phyloP scores from a whole-genome alignment of 1,284 basidiomycete species.

The Naganishia albida region DNA sequence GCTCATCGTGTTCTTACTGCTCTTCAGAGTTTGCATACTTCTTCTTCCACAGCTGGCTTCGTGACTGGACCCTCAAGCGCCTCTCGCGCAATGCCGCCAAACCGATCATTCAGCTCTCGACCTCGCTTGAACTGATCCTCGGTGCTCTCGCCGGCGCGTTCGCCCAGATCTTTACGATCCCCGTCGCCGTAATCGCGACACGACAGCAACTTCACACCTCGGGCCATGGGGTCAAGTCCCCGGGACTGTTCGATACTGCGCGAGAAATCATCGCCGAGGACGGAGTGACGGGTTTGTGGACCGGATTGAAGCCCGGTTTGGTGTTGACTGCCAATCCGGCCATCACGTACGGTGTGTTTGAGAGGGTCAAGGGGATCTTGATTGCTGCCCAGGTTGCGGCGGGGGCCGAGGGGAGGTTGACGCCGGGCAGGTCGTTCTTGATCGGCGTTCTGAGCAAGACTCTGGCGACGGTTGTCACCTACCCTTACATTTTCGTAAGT shows the following conservation, averaged over 20 bases:
- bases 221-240: constrained; percentile 39
- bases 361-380: constrained; percentile 73
- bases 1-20: neutral
- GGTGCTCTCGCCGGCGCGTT: constrained; percentile 91
- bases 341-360: constrained; percentile 96
- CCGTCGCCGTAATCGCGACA: constrained; percentile 95
- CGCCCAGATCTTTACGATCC: constrained; percentile 97
- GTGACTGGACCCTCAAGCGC: constrained; percentile 55
- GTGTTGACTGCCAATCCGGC: constrained; percentile 96
- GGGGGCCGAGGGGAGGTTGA: constrained; percentile 19
- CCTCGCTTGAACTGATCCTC: constrained; percentile 77
- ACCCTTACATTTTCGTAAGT: constrained; percentile 53
- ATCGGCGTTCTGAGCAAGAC: constrained; percentile 95
- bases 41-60: constrained; percentile 95
- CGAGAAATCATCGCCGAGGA: constrained; percentile 89
- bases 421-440: constrained; percentile 75
- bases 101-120: constrained; percentile 59
- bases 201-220: constrained; percentile 82
- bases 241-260: constrained; percentile 64
- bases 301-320: constrained; percentile 86
- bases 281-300: constrained; percentile 88
- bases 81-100: constrained; percentile 50
- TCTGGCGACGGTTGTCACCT: constrained; percentile 84
- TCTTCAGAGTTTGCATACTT: constrained; percentile 96
- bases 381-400: constrained; percentile 38